Percentiles rank a stretch among this genome's conserved stretches.
These are phyloP conservation scores for Leptoxyphium fumago DNA, from an alignment of 2,329 filamentous ascomycete genomes.

Conservation along the genomic window DNA sequence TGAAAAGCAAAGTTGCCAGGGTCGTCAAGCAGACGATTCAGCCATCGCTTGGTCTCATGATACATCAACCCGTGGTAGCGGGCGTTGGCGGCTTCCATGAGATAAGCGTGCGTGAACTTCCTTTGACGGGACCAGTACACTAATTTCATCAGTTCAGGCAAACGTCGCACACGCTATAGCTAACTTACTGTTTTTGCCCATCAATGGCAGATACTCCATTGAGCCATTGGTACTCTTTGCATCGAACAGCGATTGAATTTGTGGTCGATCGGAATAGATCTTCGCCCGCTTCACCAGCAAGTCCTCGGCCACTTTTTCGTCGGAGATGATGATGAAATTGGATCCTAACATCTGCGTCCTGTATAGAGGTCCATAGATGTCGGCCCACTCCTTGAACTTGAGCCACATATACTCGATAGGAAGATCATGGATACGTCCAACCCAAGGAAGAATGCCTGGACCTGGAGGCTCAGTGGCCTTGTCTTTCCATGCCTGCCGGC, in stretches of 20 bases:
- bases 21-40: conserved; percentile 33
- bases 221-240: conserved; percentile 40
- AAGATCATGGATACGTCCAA: conserved; percentile 31
- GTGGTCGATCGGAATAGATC: conserved; percentile 37
- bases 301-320: conserved; percentile 39
- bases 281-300: conserved; percentile 38
- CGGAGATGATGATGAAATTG: conserved; percentile 34
- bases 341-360: conserved; percentile 23
- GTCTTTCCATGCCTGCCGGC: conserved; percentile 20
- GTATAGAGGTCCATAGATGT: conserved; percentile 21
- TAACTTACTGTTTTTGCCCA: conserved; percentile 39
- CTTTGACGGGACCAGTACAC: conserved; percentile 42
- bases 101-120: conserved; percentile 36
- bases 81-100: conserved; percentile 31
- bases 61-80: conserved; percentile 36
- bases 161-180: background rate
- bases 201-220: conserved; percentile 42
- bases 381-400: conserved; percentile 33
- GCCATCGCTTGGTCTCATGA: conserved; percentile 40
- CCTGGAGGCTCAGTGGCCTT: conserved; percentile 24
- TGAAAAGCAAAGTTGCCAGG: conserved; percentile 37
- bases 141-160: conserved; percentile 9
- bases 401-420: conserved; percentile 38
- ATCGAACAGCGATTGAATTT: conserved; percentile 37
- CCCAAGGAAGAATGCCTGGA: conserved; percentile 22